Base-by-base conservation (phyloP, 2,329 filamentous ascomycete species). In the Metarhizium brunneum region DNA sequence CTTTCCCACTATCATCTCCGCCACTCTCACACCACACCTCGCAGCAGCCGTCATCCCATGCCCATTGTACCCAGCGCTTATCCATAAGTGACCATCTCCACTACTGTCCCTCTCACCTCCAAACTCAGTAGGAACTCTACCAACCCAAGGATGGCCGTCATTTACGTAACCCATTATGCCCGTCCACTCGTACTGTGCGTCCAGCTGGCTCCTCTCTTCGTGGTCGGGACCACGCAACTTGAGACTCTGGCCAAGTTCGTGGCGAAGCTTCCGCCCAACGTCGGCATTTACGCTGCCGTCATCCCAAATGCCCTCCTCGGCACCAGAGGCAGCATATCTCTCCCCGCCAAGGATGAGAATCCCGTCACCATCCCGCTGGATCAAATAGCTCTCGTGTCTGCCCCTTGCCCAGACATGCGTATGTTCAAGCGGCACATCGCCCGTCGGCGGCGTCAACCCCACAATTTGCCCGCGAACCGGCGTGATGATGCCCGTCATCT, bases 1-100 rank as follows among this genome's bases (percentile, higher is more conserved):
- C 25, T 66, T 66, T 1, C 73, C 73, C 55, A 77, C 62, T 54
- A 88, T 80, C 74, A 86, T 79, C 50, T 79, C 71, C 10, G 82
- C 85, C 13, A 82, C 80, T 1, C 82, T 82, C 57, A 83, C 80
- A 2, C 80, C 88, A 61, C 81, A 84, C 45, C 89, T 71, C 59
- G 84, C 84, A 16, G 86, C 83, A 62, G 85, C 84, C 20, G 87
- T 86, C 87, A 91, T 90, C 0, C 88, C 88, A 67, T 92, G 88
- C 0, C 84, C 86, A 5, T 85, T 86, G 63, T 86, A 90, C 3
- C 84, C 87, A 2, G 78, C 85, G 58, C 78, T 79, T 13, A 90
- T 60, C 73, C 77, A 90, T 54, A 89, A 60, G 32, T 56, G 54
- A 32, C 55, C 55, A 32, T 50, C 10, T 0, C 84, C 84, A 2